phyloP scores from a whole-genome alignment of 2,329 filamentous ascomycete species.

The Lecanicillium sp. region DNA sequence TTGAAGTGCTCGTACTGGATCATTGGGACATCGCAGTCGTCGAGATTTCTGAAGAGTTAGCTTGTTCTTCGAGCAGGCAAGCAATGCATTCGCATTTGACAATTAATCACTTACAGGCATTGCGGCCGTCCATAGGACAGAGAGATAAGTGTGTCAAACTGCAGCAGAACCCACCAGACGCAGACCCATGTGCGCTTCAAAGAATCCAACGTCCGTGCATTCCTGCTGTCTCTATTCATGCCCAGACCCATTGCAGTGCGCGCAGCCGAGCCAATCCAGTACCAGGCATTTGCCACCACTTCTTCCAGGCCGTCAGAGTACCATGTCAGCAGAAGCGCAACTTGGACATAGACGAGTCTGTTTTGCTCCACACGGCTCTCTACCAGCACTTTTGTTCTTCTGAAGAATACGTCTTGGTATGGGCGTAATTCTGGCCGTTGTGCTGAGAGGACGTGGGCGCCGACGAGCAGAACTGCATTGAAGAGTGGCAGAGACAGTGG shows the following conservation, averaged over 20 bases:
- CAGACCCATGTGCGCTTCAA: constrained; percentile 28
- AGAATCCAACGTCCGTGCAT: constrained; percentile 19
- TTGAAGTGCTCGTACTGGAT: constrained; percentile 37
- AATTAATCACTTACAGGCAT: constrained; percentile 28
- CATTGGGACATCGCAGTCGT: constrained; percentile 41
- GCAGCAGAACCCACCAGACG: constrained; percentile 33
- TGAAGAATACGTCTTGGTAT: constrained; percentile 39
- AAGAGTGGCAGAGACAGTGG: constrained; percentile 39
- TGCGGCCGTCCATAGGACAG: constrained; percentile 41
- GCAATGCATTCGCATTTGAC: background rate
- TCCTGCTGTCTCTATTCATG: constrained; percentile 35
- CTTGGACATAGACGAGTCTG: constrained; percentile 45
- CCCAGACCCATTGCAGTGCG: constrained; percentile 45
- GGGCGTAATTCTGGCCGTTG: constrained; percentile 31
- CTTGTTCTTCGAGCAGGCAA: background rate
- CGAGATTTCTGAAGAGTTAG: constrained; percentile 26
- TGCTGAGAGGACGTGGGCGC: constrained; percentile 38
- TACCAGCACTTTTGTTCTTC: constrained; percentile 44
- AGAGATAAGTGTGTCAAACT: constrained; percentile 29
- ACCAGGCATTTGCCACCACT: constrained; percentile 43
- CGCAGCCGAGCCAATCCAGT: constrained; percentile 44
- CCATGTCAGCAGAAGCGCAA: constrained; percentile 47
- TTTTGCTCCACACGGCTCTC: constrained; percentile 46
- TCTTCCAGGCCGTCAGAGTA: constrained; percentile 48
- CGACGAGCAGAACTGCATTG: constrained; percentile 42